Base-by-base conservation (phyloP, 2,329 filamentous ascomycete genomes). In the Penicillium sp. region DNA sequence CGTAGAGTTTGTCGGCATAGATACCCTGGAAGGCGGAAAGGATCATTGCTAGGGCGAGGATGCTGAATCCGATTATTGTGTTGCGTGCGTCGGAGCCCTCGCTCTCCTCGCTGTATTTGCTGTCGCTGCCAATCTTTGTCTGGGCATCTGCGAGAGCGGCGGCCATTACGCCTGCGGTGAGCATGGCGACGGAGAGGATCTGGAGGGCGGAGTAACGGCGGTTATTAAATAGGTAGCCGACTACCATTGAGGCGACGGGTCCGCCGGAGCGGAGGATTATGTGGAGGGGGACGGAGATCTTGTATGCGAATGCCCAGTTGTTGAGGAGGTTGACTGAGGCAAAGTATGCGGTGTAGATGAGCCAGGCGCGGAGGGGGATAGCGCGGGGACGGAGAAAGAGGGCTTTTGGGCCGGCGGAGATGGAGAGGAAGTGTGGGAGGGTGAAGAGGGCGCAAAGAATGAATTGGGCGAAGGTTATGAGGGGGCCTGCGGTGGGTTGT, bases 241-340 rank as follows among this genome's bases (percentile, higher is more conserved):
- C 91, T 14, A 87, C 76, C 85, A 99, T 96, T 8, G 94, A 97
- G 4, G 92, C 95, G 58, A 97, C 95, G 66, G 92, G 96, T 14
- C 94, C 94, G 46, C 93, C 96, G 45, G 92, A 97, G 49, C 94
- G 86, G 26, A 99, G 81, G 62, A 99, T 97, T 66, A 99, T 99
- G 70, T 99, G 94, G 45, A 99, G 87, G 1, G 94, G 94, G 0
- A 99, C 91, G 6, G 92, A 96, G 52, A 99, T 97, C 65, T 92
- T 87, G 77, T 97, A 99, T 59, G 91, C 92, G 73, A 99, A 99
- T 6, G 93, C 94, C 80, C 93, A 93, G 67, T 99, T 99, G 77
- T 99, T 99, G 69, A 99, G 78, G 54, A 97, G 86, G 67, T 97
- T 99, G 75, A 99, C 94, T 58, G 84, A 84, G 72, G 96, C 94